These are phyloP conservation scores for Colletotrichum acutatum DNA, from an alignment of 2,329 filamentous ascomycete genomes.

Conservation along the genomic window DNA sequence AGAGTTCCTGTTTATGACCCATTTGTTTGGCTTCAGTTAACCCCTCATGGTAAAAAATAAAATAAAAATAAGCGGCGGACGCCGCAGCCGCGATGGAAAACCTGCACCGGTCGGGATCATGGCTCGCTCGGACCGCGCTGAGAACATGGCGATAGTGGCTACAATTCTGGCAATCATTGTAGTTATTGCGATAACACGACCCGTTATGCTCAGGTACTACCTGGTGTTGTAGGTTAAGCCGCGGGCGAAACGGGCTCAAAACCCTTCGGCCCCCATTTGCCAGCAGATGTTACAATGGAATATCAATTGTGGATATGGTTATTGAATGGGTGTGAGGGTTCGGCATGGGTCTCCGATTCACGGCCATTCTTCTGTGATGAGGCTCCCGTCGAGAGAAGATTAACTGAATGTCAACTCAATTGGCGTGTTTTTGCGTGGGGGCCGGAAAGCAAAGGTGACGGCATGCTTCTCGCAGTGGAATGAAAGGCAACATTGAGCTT, in stretches of 20 bases:
- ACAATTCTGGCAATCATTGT: neutral
- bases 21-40: slow-evolving; percentile 26
- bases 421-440: neutral
- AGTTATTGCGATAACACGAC: neutral
- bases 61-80: slow-evolving; percentile 9
- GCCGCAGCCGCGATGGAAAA: slow-evolving; percentile 32
- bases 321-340: slow-evolving; percentile 21
- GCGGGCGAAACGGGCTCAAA: neutral
- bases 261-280: neutral
- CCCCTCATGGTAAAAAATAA: slow-evolving; percentile 19
- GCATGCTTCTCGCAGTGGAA: neutral
- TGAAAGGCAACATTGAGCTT: neutral
- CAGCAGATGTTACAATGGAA: neutral
- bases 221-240: neutral
- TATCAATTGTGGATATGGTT: slow-evolving; percentile 22
- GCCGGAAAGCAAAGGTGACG: neutral
- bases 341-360: slow-evolving; percentile 22
- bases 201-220: neutral
- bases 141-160: slow-evolving; percentile 5
- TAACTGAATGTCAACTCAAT: slow-evolving; percentile 3
- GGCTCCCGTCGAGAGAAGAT: neutral
- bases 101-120: neutral
- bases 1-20: slow-evolving; percentile 7
- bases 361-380: neutral
- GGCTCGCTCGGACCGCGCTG: slow-evolving; percentile 26